Percentiles rank a stretch among this genome's conserved stretches.
These are phyloP conservation scores for Bolboschoenoplectus hybrid DNA, from an alignment of 202 grass and related monocot species.

Conservation along the genomic window DNA sequence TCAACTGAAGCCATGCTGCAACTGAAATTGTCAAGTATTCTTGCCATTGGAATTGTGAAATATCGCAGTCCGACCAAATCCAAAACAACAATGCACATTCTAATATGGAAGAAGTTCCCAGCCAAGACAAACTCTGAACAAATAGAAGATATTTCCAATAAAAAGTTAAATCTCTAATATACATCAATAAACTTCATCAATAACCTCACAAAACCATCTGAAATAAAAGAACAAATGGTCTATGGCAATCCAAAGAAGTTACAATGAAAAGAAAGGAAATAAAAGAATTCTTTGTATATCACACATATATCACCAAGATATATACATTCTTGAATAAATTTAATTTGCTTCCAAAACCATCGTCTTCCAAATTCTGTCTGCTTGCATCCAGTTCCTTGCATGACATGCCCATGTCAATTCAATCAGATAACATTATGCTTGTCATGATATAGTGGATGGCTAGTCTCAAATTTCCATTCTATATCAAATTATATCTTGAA, in stretches of 20 bases:
- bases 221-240: constrained; percentile 41
- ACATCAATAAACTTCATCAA: constrained; percentile 25
- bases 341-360: constrained; percentile 2
- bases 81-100: background rate
- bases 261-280: constrained; percentile 4
- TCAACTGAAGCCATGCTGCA: background rate
- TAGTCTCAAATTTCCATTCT: background rate
- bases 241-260: constrained; percentile 14
- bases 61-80: background rate
- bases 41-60: background rate
- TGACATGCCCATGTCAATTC: constrained; percentile 20
- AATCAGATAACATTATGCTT: constrained; percentile 12
- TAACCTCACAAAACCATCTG: constrained; percentile 33
- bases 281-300: constrained; percentile 16
- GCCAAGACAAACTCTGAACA: background rate
- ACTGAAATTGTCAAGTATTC: background rate
- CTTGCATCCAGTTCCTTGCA: constrained; percentile 18
- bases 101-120: background rate
- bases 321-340: constrained; percentile 28
- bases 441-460: constrained; percentile 10
- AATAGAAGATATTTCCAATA: constrained; percentile 18
- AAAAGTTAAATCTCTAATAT: constrained; percentile 28
- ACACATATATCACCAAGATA: constrained; percentile 23
- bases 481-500: constrained; percentile 5
- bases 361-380: background rate